Evolutionary conservation across 495 filamentous ascomycete species (phyloP).

Genomic region (Apiosordaria backusii): DNA sequence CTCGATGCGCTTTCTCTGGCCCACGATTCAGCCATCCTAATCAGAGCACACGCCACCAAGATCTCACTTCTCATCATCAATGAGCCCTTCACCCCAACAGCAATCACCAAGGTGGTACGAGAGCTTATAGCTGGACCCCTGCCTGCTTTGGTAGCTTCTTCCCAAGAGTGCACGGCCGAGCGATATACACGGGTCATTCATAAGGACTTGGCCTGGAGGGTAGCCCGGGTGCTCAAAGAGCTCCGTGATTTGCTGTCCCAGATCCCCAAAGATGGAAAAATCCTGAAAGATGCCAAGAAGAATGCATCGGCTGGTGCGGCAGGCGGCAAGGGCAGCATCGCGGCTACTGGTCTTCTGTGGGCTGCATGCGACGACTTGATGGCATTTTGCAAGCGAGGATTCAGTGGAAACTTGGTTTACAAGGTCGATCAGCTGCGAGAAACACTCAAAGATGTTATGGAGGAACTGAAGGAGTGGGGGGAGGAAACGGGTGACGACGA

Average conservation of each 20-base stretch:
- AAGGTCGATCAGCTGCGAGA: constrained; percentile 66
- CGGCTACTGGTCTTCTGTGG: constrained; percentile 60
- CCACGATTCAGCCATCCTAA: constrained; percentile 58
- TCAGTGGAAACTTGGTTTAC: constrained; percentile 57
- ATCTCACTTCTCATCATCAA: constrained; percentile 81
- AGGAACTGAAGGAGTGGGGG: constrained; percentile 82
- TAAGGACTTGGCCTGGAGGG: constrained; percentile 49
- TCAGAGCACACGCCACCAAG: constrained; percentile 80
- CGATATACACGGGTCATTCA: constrained; percentile 58
- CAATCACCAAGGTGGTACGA: constrained; percentile 61
- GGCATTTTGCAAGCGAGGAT: constrained; percentile 57
- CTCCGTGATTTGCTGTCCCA: constrained; percentile 39
- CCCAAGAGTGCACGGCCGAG: constrained; percentile 56
- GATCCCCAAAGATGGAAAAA: constrained; percentile 47
- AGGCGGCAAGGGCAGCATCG: constrained; percentile 52
- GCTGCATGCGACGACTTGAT: constrained; percentile 69
- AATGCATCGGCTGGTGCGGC: constrained; percentile 36
- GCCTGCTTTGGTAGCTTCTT: constrained; percentile 65
- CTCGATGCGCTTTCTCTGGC: constrained; percentile 55
- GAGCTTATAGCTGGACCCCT: constrained; percentile 63
- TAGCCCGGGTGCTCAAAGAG: constrained; percentile 45
- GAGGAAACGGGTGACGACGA: constrained; percentile 56
- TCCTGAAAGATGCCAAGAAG: constrained; percentile 41
- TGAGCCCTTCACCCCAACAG: constrained; percentile 75
- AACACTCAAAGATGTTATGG: constrained; percentile 72